These are phyloP conservation scores for Yarrowia sp. DNA, from an alignment of 805 yeast species.

Conservation along the genomic window DNA sequence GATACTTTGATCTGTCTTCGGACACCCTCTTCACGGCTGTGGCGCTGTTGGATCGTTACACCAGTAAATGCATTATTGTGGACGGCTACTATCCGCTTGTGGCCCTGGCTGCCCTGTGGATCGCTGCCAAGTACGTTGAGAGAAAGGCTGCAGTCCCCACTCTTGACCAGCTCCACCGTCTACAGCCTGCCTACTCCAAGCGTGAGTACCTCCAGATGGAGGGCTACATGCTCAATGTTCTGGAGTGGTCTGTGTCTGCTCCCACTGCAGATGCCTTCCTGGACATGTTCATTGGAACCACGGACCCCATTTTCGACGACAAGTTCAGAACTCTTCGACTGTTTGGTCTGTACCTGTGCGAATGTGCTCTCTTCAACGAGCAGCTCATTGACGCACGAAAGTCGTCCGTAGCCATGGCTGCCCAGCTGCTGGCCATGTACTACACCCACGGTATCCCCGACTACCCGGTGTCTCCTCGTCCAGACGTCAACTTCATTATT, in stretches of 20 bases:
- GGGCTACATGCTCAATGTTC: constrained; percentile 70
- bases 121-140: constrained; percentile 82
- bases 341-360: constrained; percentile 32
- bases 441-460: constrained; percentile 27
- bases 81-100: constrained; percentile 89
- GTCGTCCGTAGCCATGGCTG: constrained; percentile 38
- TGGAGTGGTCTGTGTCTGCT: constrained; percentile 74
- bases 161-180: constrained; percentile 61
- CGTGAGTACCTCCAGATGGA: constrained; percentile 78
- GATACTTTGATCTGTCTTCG: constrained; percentile 65
- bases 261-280: constrained; percentile 62
- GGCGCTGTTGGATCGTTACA: constrained; percentile 85
- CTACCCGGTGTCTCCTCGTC: constrained; percentile 36
- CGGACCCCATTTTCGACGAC: constrained; percentile 36
- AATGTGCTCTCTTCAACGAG: constrained; percentile 35
- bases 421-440: constrained; percentile 38
- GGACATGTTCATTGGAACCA: constrained; percentile 44
- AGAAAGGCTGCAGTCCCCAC: constrained; percentile 81
- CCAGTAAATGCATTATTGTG: constrained; percentile 83
- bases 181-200: constrained; percentile 57
- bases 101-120: constrained; percentile 91
- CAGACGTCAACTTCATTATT: constrained; percentile 38
- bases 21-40: constrained; percentile 73
- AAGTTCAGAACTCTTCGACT: constrained; percentile 24
- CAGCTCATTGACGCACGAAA: constrained; percentile 23